Percentiles rank a stretch among this genome's conserved stretches.
phyloP scores from a whole-genome alignment of 441 rosid species.

The Pelargonium citronellum region DNA sequence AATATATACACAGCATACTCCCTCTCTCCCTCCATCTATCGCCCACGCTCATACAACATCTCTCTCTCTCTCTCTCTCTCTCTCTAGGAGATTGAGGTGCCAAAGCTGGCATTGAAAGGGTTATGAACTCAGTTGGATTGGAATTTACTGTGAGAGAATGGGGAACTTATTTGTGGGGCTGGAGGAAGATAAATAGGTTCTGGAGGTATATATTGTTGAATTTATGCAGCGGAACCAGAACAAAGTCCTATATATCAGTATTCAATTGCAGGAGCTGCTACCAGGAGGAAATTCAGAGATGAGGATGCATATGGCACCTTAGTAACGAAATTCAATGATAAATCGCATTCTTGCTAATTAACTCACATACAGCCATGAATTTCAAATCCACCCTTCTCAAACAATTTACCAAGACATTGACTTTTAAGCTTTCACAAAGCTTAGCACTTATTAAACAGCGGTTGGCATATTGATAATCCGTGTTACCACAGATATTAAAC shows the following conservation, averaged over 20 bases:
- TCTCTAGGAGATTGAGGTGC: too few relatives aligned
- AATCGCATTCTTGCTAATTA: neutral
- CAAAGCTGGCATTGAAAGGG: too few relatives aligned
- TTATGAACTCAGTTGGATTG: too few relatives aligned
- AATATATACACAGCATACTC: neutral
- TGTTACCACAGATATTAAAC: too few relatives aligned
- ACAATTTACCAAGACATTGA: conserved; percentile 4
- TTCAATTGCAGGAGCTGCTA: too few relatives aligned
- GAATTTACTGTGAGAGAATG: too few relatives aligned
- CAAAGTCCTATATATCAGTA: neutral
- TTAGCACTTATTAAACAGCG: too few relatives aligned
- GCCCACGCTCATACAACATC: neutral
- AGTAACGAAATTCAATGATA: neutral
- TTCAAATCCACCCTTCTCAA: neutral
- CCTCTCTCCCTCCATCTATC: neutral
- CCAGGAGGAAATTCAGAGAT: neutral
- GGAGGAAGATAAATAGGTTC: neutral
- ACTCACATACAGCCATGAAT: neutral
- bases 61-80: neutral
- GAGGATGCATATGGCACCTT: neutral
- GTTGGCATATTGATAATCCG: too few relatives aligned
- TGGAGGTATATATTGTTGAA: neutral
- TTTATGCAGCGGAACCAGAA: neutral
- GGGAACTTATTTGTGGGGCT: neutral
- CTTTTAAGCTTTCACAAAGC: neutral